Conservation (phyloP, 176 grass and related monocot genomes). For the Echinochloa phyllopogon region DNA sequence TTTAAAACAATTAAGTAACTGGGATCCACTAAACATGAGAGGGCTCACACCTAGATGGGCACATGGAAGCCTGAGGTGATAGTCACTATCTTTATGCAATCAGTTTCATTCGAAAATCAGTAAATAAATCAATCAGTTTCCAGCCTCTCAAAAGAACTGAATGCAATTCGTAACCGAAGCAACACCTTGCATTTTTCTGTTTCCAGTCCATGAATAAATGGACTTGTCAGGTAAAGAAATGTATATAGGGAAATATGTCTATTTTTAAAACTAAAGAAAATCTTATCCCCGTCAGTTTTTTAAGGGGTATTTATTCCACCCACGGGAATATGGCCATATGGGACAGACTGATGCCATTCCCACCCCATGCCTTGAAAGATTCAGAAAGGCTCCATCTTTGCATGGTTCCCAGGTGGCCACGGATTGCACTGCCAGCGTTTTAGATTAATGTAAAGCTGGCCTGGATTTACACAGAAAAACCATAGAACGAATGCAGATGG, state of each 20-base stretch:
- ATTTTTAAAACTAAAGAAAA: conserved; percentile 12
- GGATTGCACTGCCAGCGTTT: neutral
- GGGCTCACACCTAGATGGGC: conserved; percentile 8
- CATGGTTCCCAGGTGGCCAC: neutral
- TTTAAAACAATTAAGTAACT: conserved; percentile 31
- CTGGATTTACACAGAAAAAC: neutral
- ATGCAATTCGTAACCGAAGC: neutral
- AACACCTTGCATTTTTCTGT: neutral
- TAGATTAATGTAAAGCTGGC: neutral
- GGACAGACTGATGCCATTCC: neutral
- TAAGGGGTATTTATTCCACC: neutral
- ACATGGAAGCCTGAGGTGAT: conserved; percentile 22
- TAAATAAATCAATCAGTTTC: conserved; percentile 7
- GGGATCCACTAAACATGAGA: conserved; percentile 42
- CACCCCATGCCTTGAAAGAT: neutral
- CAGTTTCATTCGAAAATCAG: neutral
- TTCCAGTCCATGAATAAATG: neutral
- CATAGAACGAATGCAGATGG: neutral
- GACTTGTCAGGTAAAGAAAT: neutral
- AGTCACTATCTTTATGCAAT: neutral
- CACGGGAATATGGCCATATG: conserved; percentile 21
- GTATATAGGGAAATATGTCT: no score
- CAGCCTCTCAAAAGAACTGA: neutral
- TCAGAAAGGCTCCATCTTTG: neutral
- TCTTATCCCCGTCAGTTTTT: neutral